Conservation (phyloP, 2,329 filamentous ascomycete genomes). For the Fonsecaea pedrosoi region DNA sequence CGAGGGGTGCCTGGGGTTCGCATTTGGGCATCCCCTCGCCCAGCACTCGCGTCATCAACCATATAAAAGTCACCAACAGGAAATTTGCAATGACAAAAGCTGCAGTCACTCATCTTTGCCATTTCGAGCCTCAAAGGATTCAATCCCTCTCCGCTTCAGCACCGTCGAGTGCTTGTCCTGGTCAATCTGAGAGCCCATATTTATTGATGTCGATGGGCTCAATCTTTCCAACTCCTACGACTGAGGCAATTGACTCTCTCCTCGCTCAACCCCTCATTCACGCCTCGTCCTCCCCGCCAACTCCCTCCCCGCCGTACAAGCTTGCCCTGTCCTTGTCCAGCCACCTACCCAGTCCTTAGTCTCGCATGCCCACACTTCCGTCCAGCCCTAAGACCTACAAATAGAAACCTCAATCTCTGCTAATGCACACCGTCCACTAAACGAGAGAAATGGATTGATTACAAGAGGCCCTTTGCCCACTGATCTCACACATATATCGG, state of each 20-base stretch:
- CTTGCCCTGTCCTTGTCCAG: not conserved
- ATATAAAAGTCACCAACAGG: not conserved
- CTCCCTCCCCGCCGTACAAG: not conserved
- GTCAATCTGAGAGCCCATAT: not conserved
- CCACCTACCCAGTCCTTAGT: conserved; percentile 1
- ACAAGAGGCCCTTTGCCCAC: not conserved
- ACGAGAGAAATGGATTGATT: not conserved
- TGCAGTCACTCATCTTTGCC: not conserved
- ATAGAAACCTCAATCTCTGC: conserved; percentile 14
- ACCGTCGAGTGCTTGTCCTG: not conserved
- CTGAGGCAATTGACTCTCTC: not conserved
- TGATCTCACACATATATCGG: not conserved
- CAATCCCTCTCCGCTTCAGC: not conserved
- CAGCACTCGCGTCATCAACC: not conserved
- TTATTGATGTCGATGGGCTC: not conserved
- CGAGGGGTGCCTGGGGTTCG: not conserved
- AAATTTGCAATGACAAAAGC: not conserved
- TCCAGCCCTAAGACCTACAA: conserved; percentile 20
- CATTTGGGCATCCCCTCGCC: not conserved
- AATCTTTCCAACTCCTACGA: not conserved
- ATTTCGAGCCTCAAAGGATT: not conserved
- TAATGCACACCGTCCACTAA: not conserved
- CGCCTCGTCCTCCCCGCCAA: not conserved
- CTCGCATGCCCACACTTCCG: conserved; percentile 11
- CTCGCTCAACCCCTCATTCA: not conserved